Base-by-base conservation (phyloP, 306 rosid genomes). In the Cucurbita moschata region DNA sequence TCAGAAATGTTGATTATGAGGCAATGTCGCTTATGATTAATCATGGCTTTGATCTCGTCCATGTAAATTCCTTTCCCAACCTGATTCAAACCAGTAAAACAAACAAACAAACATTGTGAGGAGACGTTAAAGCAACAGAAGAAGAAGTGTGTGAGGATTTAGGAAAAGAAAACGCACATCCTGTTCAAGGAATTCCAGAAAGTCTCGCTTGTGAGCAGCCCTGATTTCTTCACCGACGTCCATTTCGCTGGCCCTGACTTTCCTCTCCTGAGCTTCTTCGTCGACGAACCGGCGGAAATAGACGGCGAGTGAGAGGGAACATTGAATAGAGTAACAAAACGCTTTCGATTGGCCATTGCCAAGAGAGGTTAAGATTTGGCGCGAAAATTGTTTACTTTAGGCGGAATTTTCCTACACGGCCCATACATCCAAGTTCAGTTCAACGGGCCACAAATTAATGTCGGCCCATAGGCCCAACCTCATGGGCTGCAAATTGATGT, bases 181-280 rank as follows among this genome's bases (percentile, higher is more conserved):
- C 77, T 91, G 95, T 54, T 95, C 99, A 46, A 95, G 78, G 85
- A 95, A 95, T 58, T 86, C 85, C 63, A 87, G 75, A 73, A 95
- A 87, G 63, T 91, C 99, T 61, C 99, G 96, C 86, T 87, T 87
- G 92, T 95, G 92, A 76, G 92, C 91, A 11, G 96, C 96, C 81
- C 97, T 82, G 37, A 86, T 85, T 79, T 91, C 99, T 56, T 95
- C 99, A 84, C 88, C 87, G 76, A 88, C 38, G 71, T 95, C 99
- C 99, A 95, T 94, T 79, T 70, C 10, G 74, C 15, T 44, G 23
- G 30, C 52, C 47, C 19, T 16, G 1, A n/a, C 38, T 54, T 55
- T 55, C 64, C 52, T 55, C 13, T 55, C 39, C 62, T 56, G 15
- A 8, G 68, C 37, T 65, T 38, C 62, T 67, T 21, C 73, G 73